Percentiles rank a stretch among this genome's conserved stretches.
phyloP scores from a whole-genome alignment of 192 early-diverging fungal species.

The Thamnidium elegans region DNA sequence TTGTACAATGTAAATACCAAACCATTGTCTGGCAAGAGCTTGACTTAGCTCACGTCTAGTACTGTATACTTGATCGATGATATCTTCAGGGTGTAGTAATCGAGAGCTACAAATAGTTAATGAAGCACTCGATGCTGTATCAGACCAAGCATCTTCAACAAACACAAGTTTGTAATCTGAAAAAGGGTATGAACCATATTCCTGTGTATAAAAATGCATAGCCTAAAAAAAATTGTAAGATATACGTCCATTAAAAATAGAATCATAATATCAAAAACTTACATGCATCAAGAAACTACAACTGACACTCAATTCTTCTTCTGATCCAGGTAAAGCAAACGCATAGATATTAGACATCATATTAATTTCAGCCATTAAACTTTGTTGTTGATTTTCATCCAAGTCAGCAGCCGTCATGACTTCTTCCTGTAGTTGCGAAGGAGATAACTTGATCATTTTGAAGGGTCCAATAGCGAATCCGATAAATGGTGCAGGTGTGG shows the following conservation, averaged over 20 bases:
- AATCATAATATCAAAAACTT: conserved; percentile 11
- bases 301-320: conserved; percentile 61
- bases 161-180: conserved; percentile 85
- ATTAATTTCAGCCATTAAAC: conserved; percentile 37
- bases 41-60: conserved; percentile 68
- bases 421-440: conserved; percentile 34
- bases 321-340: conserved; percentile 63
- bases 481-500: conserved; percentile 67
- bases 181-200: conserved; percentile 87
- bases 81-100: conserved; percentile 65
- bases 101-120: conserved; percentile 65
- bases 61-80: conserved; percentile 89
- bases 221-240: conserved; percentile 45
- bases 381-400: conserved; percentile 35
- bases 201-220: conserved; percentile 82
- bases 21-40: conserved; percentile 89
- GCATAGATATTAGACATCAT: conserved; percentile 56
- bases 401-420: conserved; percentile 31
- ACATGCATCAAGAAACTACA: conserved; percentile 59
- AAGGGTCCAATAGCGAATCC: conserved; percentile 74
- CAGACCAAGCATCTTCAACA: conserved; percentile 68
- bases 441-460: conserved; percentile 39
- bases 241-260: too few relatives aligned
- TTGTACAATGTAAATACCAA: conserved; percentile 80
- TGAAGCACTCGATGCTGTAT: conserved; percentile 72